These are phyloP conservation scores for Amylostereum areolatum DNA, from an alignment of 1,284 basidiomycete species.

Conservation along the genomic window DNA sequence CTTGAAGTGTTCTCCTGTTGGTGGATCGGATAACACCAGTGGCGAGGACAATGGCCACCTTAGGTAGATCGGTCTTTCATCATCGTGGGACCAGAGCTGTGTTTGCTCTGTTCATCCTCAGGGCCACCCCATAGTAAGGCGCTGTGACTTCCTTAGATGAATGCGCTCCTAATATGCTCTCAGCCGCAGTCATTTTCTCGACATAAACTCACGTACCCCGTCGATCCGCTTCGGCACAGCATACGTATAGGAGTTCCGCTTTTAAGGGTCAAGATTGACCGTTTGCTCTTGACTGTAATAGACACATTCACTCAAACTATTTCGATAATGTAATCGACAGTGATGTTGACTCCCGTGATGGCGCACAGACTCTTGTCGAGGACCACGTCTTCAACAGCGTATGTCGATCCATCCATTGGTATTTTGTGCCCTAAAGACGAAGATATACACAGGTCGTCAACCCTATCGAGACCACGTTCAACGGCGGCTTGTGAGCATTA, in stretches of 20 bases:
- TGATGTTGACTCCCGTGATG: constrained; percentile 18
- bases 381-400: constrained; percentile 19
- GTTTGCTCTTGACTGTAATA: not conserved
- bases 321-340: constrained; percentile 16
- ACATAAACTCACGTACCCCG: constrained; percentile 22
- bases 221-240: constrained; percentile 24
- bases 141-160: no score
- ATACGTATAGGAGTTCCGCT: not conserved
- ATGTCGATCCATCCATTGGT: not conserved
- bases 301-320: constrained; percentile 21
- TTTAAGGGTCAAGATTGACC: not conserved
- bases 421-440: not conserved
- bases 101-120: no score
- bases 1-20: constrained; percentile 18
- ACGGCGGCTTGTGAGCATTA: constrained; percentile 8
- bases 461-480: constrained; percentile 17
- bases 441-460: not conserved
- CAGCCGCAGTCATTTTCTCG: no score
- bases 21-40: constrained; percentile 17
- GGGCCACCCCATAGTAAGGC: no score
- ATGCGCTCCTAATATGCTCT: no score
- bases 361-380: constrained; percentile 21
- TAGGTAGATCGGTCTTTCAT: not conserved
- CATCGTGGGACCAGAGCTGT: no score
- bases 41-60: constrained; percentile 18